A percentile compares a stretch with the other conserved stretches of the same genome.
Evolutionary conservation across 2,329 filamentous ascomycete species (phyloP).

Genomic region (Penicillium concentricum): DNA sequence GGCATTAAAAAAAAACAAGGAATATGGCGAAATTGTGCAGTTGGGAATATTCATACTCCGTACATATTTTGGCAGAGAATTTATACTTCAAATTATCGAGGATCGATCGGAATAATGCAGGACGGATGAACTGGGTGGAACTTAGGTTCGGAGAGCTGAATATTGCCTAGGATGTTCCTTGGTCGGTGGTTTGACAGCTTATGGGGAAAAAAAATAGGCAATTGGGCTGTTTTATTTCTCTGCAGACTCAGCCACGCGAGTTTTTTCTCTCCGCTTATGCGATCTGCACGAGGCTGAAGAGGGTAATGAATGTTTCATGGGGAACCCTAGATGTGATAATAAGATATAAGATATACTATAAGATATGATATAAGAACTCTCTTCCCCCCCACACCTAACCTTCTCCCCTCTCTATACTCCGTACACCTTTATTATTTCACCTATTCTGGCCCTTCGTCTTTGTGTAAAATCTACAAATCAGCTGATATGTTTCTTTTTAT

Average conservation of each 20-base stretch:
- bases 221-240: not conserved
- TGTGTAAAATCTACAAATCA: not conserved
- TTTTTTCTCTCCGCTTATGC: not conserved
- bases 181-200: slow-evolving; percentile 10
- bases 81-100: not conserved
- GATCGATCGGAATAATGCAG: slow-evolving; percentile 8
- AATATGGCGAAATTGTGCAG: not conserved
- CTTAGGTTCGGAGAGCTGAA: slow-evolving; percentile 9
- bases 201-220: not conserved
- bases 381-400: not conserved
- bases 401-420: not conserved
- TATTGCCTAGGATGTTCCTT: slow-evolving; percentile 9
- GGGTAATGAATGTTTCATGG: slow-evolving; percentile 8
- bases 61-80: not conserved
- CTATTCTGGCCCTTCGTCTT: no score
- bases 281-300: slow-evolving; percentile 15
- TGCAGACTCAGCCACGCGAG: slow-evolving; percentile 17
- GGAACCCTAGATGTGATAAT: not conserved
- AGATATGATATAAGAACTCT: not conserved
- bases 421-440: not conserved
- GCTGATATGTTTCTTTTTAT: not conserved
- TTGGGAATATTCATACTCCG: not conserved
- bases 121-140: slow-evolving; percentile 7
- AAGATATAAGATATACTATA: not conserved
- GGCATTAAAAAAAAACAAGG: not conserved